Percentiles rank a stretch among this genome's conserved stretches.
These are phyloP conservation scores for Colletotrichum agaves DNA, from an alignment of 2,329 filamentous ascomycete species.

Conservation along the genomic window DNA sequence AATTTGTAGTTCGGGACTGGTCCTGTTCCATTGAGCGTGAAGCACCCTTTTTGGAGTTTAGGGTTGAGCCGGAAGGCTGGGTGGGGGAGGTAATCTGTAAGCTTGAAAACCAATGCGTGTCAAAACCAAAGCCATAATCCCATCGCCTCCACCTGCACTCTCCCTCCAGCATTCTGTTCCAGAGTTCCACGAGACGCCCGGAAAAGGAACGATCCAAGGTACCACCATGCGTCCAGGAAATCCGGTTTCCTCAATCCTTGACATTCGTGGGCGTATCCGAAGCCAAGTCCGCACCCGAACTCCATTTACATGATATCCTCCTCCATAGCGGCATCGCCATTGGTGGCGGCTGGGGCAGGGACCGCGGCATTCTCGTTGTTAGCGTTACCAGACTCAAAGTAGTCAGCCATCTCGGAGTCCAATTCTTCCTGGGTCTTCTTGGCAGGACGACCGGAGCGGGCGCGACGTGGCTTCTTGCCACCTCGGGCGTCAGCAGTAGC, in stretches of 20 bases:
- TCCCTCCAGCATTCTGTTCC: slow-evolving; percentile 31
- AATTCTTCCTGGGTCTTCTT: slow-evolving; percentile 96
- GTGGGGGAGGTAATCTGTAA: slow-evolving; percentile 28
- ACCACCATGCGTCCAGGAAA: slow-evolving; percentile 1
- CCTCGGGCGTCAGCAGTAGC: slow-evolving; percentile 56
- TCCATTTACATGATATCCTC: slow-evolving; percentile 67
- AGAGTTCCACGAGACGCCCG: slow-evolving; percentile 21
- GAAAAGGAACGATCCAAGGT: slow-evolving; percentile 26
- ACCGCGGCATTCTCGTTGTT: slow-evolving; percentile 57
- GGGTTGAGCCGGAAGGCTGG: slow-evolving; percentile 21
- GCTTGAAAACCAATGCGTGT: slow-evolving; percentile 32
- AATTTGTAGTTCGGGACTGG: slow-evolving; percentile 9
- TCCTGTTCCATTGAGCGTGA: slow-evolving; percentile 5
- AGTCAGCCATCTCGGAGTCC: slow-evolving; percentile 97
- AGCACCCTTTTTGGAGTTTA: slow-evolving; percentile 23
- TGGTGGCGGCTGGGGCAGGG: slow-evolving; percentile 56
- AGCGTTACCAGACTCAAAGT: slow-evolving; percentile 71
- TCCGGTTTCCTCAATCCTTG: slow-evolving; percentile 3
- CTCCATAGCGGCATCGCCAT: slow-evolving; percentile 72
- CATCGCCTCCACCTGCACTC: slow-evolving; percentile 20
- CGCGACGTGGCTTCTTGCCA: slow-evolving; percentile 64
- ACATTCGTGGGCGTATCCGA: slow-evolving; percentile 5
- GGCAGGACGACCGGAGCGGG: slow-evolving; percentile 71
- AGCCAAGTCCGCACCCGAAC: neutral
- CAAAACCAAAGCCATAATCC: slow-evolving; percentile 32